phyloP scores from a whole-genome alignment of 495 filamentous ascomycete genomes.

The Penicillium flavigenum region DNA sequence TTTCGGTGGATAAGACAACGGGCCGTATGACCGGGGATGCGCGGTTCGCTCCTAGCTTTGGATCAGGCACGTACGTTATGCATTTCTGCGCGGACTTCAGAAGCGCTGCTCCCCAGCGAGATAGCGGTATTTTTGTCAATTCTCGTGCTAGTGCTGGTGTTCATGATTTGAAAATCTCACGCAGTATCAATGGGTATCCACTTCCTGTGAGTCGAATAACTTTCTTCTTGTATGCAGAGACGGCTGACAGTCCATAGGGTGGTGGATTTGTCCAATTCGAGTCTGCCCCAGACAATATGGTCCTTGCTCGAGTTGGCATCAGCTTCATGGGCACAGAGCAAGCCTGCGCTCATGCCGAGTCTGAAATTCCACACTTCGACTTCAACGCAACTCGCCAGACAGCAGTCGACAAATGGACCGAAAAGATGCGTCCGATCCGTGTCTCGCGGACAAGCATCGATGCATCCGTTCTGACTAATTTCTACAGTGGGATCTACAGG shows the following conservation, averaged over 20 bases:
- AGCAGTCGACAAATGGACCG: slow-evolving; percentile 48
- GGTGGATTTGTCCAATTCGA: slow-evolving; percentile 66
- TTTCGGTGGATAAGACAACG: slow-evolving; percentile 55
- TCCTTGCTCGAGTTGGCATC: slow-evolving; percentile 66
- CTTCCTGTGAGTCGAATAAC: slow-evolving; percentile 48
- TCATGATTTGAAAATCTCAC: slow-evolving; percentile 61
- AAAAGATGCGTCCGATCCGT: slow-evolving; percentile 54
- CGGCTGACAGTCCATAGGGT: slow-evolving; percentile 34
- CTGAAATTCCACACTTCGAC: slow-evolving; percentile 57
- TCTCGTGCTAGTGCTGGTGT: slow-evolving; percentile 39
- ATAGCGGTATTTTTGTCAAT: slow-evolving; percentile 46
- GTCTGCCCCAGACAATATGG: slow-evolving; percentile 31
- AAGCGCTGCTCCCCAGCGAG: slow-evolving; percentile 43
- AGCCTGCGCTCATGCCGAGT: slow-evolving; percentile 61
- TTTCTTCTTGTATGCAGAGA: neutral
- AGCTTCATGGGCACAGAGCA: slow-evolving; percentile 66
- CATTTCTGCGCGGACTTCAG: slow-evolving; percentile 70
- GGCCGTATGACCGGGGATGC: slow-evolving; percentile 69
- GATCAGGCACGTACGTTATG: slow-evolving; percentile 58
- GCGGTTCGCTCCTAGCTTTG: slow-evolving; percentile 68
- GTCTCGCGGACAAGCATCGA: slow-evolving; percentile 50
- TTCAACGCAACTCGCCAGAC: slow-evolving; percentile 41
- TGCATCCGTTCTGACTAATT: slow-evolving; percentile 55
- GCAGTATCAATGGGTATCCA: slow-evolving; percentile 70
- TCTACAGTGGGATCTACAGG: slow-evolving; percentile 55